These are phyloP conservation scores for Kodamaea plutei DNA, from an alignment of 1,139 yeast species.

Conservation along the genomic window DNA sequence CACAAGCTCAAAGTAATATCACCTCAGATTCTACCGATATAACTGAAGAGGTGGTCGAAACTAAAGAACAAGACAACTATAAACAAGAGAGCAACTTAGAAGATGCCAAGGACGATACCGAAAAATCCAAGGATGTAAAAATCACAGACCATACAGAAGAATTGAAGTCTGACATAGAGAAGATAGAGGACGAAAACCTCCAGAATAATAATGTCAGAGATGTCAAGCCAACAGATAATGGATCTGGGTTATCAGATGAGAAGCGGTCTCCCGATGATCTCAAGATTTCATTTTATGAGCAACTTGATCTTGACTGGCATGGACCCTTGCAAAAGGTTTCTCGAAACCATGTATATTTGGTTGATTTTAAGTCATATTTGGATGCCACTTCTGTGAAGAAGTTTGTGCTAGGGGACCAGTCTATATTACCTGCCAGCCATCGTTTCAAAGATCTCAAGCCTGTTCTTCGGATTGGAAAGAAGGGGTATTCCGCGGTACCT, in stretches of 20 bases:
- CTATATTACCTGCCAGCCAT: conserved; percentile 48
- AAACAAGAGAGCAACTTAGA: background rate
- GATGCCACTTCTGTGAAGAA: conserved; percentile 30
- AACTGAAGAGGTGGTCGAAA: background rate
- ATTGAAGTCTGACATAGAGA: background rate
- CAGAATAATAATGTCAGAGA: background rate
- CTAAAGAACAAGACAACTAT: background rate
- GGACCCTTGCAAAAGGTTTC: conserved; percentile 65
- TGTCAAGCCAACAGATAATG: background rate
- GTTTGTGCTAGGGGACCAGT: conserved; percentile 57
- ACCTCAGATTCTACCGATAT: background rate
- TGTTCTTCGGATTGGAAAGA: conserved; percentile 45
- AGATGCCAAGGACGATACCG: background rate
- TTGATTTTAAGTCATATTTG: conserved; percentile 39
- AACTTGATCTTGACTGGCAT: conserved; percentile 32
- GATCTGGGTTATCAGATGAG: too few relatives aligned
- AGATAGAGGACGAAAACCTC: background rate
- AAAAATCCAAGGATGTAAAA: background rate
- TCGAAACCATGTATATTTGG: conserved; percentile 44
- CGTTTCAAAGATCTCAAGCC: conserved; percentile 55
- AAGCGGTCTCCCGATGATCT: conserved; percentile 6
- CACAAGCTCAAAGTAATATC: too few relatives aligned
- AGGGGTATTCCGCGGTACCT: conserved; percentile 32
- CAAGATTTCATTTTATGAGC: conserved; percentile 17
- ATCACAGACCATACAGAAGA: background rate